Conservation (phyloP, 202 grass and related monocot species). For the Zoysia matrella region DNA sequence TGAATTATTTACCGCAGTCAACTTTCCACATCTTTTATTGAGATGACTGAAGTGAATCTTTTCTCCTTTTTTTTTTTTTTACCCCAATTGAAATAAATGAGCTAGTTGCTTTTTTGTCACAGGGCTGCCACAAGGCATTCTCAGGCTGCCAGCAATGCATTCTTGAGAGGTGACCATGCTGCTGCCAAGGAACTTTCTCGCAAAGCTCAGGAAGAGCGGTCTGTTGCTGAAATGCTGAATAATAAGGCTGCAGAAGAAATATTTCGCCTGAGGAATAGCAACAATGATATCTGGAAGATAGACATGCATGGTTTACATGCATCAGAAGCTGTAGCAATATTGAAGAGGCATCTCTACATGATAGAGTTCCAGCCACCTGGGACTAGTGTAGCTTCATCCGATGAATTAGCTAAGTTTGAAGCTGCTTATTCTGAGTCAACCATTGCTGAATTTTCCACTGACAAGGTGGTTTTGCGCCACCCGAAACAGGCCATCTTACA, state of each 20-base stretch:
- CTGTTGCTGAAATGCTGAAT: constrained; percentile 70
- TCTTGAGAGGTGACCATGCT: constrained; percentile 67
- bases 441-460: constrained; percentile 24
- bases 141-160: constrained; percentile 82
- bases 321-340: constrained; percentile 65
- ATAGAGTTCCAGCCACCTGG: constrained; percentile 58
- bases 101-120: constrained; percentile 30
- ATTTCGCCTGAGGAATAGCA: constrained; percentile 66
- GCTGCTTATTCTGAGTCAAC: constrained; percentile 4
- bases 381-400: constrained; percentile 37
- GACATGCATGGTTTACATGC: constrained; percentile 95
- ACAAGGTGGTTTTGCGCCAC: constrained; percentile 43
- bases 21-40: not conserved
- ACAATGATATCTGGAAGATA: constrained; percentile 67
- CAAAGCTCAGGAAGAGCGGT: constrained; percentile 63
- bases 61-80: too few species aligned
- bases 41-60: not conserved
- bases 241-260: constrained; percentile 80
- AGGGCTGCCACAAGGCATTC: constrained; percentile 86
- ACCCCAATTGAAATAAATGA: not conserved
- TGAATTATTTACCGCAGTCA: not conserved
- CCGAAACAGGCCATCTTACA: constrained; percentile 67
- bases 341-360: constrained; percentile 64
- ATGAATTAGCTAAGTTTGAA: constrained; percentile 42
- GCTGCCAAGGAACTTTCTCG: constrained; percentile 63